A percentile compares a stretch with the other conserved stretches of the same genome.
These are phyloP conservation scores for Cryptococcus deneoformans DNA, from an alignment of 1,284 basidiomycete genomes.

Conservation along the genomic window DNA sequence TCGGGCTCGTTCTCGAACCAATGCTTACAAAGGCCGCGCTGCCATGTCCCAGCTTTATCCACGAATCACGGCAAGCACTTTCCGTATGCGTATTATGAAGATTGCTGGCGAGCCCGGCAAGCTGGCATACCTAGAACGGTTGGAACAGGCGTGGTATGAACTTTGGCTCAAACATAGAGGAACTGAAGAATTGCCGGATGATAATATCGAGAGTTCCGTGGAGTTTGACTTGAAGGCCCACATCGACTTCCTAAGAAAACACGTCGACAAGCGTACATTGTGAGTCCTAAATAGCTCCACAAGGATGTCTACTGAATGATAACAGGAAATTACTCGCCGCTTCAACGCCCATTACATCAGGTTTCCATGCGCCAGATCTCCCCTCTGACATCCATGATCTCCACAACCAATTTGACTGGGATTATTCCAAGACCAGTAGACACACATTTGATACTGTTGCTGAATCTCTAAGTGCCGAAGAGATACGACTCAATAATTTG, in stretches of 20 bases:
- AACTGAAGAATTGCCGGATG: slow-evolving; percentile 65
- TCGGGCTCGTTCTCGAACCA: slow-evolving; percentile 64
- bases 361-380: slow-evolving; percentile 22
- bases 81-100: slow-evolving; percentile 44
- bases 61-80: slow-evolving; percentile 39
- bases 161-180: slow-evolving; percentile 71
- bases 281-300: slow-evolving; percentile 51
- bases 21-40: slow-evolving; percentile 54
- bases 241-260: slow-evolving; percentile 70
- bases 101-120: slow-evolving; percentile 64
- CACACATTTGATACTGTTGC: slow-evolving; percentile 8
- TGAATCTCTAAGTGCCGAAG: slow-evolving; percentile 48
- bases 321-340: slow-evolving; percentile 26
- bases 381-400: slow-evolving; percentile 50
- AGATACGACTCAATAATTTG: slow-evolving; percentile 58
- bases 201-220: slow-evolving; percentile 62
- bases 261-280: slow-evolving; percentile 81
- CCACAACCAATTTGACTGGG: slow-evolving; percentile 59
- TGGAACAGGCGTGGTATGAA: slow-evolving; percentile 77
- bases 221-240: slow-evolving; percentile 75
- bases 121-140: slow-evolving; percentile 68
- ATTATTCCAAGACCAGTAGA: slow-evolving; percentile 48
- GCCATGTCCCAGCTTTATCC: slow-evolving; percentile 66
- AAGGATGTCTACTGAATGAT: background rate
- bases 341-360: slow-evolving; percentile 7